Percentiles rank a stretch among this genome's conserved stretches.
Evolutionary conservation across 1,284 basidiomycete genomes (phyloP).

Genomic region (Cutaneotrichosporon sp.): DNA sequence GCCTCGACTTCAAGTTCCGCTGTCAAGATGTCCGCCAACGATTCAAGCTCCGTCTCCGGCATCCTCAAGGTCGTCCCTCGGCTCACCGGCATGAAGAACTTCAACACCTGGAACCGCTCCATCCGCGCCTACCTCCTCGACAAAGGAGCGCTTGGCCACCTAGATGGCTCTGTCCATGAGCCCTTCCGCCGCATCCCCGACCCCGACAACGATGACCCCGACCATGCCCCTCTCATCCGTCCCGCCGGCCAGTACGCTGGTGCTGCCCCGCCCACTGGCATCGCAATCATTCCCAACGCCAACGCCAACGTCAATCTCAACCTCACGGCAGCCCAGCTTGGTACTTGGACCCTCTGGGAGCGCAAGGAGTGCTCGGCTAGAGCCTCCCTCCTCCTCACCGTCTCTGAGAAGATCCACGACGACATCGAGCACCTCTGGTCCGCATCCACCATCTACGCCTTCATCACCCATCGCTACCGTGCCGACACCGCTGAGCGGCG

Average conservation of each 20-base stretch:
- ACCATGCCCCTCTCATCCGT: not conserved
- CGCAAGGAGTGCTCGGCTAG: slow-evolving; percentile 3
- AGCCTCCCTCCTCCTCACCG: not conserved
- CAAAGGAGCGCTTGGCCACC: slow-evolving; percentile 2
- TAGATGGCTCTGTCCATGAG: not conserved
- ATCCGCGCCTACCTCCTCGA: slow-evolving; percentile 1
- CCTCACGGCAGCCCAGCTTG: not conserved
- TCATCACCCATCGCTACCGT: slow-evolving; percentile 1
- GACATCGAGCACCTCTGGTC: slow-evolving; percentile 1
- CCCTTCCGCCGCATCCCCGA: not conserved
- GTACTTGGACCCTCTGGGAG: not conserved
- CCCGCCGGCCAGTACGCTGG: slow-evolving; percentile 7
- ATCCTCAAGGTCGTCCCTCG: not conserved
- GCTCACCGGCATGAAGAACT: slow-evolving; percentile 7
- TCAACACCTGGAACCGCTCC: slow-evolving; percentile 4
- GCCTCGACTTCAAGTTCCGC: not conserved
- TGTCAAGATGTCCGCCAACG: not conserved
- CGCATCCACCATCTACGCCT: not conserved
- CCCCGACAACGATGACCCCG: not conserved
- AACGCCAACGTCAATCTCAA: not conserved
- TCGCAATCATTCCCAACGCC: not conserved
- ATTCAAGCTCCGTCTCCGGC: slow-evolving; percentile 3
- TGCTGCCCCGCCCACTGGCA: not conserved
- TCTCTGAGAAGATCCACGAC: slow-evolving; percentile 8
- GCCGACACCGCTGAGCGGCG: not conserved